These are phyloP conservation scores for Coemansia sp. DNA, from an alignment of 192 early-diverging fungal genomes.

Conservation along the genomic window DNA sequence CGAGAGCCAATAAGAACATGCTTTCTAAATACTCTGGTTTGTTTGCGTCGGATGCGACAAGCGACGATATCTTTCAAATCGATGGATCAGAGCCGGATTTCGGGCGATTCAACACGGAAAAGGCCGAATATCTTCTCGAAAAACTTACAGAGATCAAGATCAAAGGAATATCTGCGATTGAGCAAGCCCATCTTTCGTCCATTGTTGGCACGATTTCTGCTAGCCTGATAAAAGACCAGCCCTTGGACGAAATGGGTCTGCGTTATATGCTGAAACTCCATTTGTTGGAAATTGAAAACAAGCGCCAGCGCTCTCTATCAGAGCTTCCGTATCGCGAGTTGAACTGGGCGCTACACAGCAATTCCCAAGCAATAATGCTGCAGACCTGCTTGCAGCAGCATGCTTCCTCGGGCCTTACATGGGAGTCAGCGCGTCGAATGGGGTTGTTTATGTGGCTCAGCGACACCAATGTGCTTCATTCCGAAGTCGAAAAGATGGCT, in stretches of 20 bases:
- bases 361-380: conserved; percentile 71
- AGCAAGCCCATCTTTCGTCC: conserved; percentile 72
- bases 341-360: conserved; percentile 84
- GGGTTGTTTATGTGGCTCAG: conserved; percentile 88
- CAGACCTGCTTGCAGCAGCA: conserved; percentile 39
- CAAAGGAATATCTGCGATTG: conserved; percentile 60
- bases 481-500: conserved; percentile 83
- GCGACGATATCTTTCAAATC: conserved; percentile 6
- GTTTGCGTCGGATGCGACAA: conserved; percentile 10
- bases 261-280: conserved; percentile 80
- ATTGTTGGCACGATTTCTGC: conserved; percentile 67
- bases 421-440: conserved; percentile 77
- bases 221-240: conserved; percentile 64
- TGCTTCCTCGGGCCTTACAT: conserved; percentile 65
- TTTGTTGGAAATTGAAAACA: conserved; percentile 60
- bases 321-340: conserved; percentile 67
- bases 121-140: conserved; percentile 45
- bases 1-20: background rate
- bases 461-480: conserved; percentile 66
- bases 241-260: conserved; percentile 84
- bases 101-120: conserved; percentile 39
- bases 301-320: conserved; percentile 45
- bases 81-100: conserved; percentile 22
- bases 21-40: conserved; percentile 31
- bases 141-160: conserved; percentile 50